Conservation (phyloP, 208 protist genomes). For the Acanthamoeba castellanii region DNA sequence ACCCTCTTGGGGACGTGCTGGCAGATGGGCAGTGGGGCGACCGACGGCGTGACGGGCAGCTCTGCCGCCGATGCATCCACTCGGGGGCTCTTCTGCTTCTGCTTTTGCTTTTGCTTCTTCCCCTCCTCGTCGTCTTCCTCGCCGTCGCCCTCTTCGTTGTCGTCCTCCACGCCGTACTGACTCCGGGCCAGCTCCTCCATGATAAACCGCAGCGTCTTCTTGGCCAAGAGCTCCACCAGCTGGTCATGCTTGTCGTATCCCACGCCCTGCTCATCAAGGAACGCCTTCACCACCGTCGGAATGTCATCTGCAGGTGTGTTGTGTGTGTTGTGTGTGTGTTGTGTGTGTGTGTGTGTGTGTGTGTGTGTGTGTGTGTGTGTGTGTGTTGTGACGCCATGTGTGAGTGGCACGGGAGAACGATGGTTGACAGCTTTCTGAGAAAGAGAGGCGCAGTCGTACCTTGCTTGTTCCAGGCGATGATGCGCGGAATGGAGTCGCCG, state of each 20-base stretch:
- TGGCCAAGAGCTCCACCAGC: conserved; percentile 15
- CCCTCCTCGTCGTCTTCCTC: not conserved
- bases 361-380: too few species aligned
- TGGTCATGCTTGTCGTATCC: not conserved
- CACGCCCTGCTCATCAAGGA: not conserved
- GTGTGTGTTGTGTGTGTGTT: too few species aligned
- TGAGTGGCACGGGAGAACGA: not conserved
- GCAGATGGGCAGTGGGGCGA: not conserved
- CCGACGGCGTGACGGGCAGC: not conserved
- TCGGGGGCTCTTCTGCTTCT: not conserved
- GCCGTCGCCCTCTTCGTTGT: not conserved
- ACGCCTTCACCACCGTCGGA: not conserved
- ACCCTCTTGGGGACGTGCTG: conserved; percentile 3
- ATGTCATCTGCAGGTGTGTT: not conserved
- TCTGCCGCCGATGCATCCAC: not conserved
- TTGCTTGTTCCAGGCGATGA: conserved; percentile 57
- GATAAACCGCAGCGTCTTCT: not conserved
- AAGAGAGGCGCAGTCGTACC: not conserved
- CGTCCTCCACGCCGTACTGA: not conserved
- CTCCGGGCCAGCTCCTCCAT: not conserved
- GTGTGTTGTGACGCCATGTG: not conserved
- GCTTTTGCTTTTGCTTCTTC: not conserved
- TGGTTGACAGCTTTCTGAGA: not conserved
- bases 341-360: too few species aligned
- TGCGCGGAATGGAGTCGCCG: not conserved